Conservation (phyloP, 148 eudicot species). For the Vaccinium myrtillus region DNA sequence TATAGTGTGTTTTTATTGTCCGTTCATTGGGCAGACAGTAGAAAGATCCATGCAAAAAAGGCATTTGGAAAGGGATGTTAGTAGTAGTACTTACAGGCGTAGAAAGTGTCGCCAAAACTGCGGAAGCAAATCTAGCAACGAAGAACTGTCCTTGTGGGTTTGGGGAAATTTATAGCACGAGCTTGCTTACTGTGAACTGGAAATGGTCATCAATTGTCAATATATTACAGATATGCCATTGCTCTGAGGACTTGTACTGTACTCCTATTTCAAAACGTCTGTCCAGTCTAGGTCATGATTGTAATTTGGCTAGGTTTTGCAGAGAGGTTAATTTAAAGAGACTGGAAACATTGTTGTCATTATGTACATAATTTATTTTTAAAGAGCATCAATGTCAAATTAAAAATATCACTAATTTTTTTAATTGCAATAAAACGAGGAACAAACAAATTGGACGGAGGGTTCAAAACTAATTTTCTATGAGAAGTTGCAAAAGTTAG, state of each 20-base stretch:
- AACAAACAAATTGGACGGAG: too few species aligned
- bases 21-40: too few species aligned
- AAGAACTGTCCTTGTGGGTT: not conserved
- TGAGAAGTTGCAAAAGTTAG: too few species aligned
- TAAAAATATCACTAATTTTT: too few species aligned
- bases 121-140: not conserved
- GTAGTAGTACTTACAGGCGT: not conserved
- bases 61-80: not conserved
- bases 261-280: not conserved
- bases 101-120: not conserved
- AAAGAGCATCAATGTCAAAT: too few species aligned
- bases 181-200: not conserved
- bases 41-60: not conserved
- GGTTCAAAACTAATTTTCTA: too few species aligned
- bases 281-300: not conserved
- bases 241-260: not conserved
- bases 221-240: conserved; percentile 11
- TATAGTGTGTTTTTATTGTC: too few species aligned
- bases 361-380: too few species aligned
- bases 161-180: conserved; percentile 15
- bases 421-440: too few species aligned
- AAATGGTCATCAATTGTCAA: not conserved
- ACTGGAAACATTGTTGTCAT: too few species aligned
- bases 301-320: too few species aligned
- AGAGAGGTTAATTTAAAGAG: too few species aligned